These are phyloP conservation scores for Thymus mandschuricus DNA, from an alignment of 257 asterid genomes.

Conservation along the genomic window DNA sequence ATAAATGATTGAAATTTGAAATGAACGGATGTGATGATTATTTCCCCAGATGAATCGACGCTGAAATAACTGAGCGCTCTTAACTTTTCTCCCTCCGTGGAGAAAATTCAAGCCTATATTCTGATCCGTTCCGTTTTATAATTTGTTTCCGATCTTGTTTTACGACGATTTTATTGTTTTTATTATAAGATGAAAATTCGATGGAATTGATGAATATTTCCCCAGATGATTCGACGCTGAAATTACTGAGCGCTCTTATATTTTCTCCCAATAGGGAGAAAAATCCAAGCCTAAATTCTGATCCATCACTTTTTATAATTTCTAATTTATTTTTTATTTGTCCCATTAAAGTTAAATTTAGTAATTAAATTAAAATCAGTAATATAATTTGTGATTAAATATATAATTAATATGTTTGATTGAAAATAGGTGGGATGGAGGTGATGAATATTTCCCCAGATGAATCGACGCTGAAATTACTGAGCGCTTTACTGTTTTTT, in stretches of 20 bases:
- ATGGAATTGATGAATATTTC: conserved; percentile 65
- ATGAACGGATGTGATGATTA: conserved; percentile 56
- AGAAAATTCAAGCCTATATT: conserved; percentile 32
- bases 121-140: conserved; percentile 22
- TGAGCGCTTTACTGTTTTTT: conserved; percentile 56
- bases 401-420: too few relatives aligned
- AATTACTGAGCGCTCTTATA: conserved; percentile 7
- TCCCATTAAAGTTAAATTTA: too few relatives aligned
- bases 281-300: conserved; percentile 9
- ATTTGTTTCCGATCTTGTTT: too few relatives aligned
- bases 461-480: conserved; percentile 84
- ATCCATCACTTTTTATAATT: not conserved
- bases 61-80: conserved; percentile 83
- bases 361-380: too few relatives aligned
- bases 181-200: too few relatives aligned
- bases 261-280: not conserved
- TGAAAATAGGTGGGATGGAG: conserved; percentile 45
- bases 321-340: too few relatives aligned
- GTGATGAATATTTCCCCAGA: conserved; percentile 82
- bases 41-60: conserved; percentile 97
- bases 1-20: too few relatives aligned
- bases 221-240: conserved; percentile 79
- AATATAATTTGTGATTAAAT: too few relatives aligned
- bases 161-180: too few relatives aligned
- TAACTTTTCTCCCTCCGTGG: conserved; percentile 36